These are phyloP conservation scores for Enterocytospora artemiae DNA, from an alignment of 371 early-diverging fungal genomes.

Conservation along the genomic window DNA sequence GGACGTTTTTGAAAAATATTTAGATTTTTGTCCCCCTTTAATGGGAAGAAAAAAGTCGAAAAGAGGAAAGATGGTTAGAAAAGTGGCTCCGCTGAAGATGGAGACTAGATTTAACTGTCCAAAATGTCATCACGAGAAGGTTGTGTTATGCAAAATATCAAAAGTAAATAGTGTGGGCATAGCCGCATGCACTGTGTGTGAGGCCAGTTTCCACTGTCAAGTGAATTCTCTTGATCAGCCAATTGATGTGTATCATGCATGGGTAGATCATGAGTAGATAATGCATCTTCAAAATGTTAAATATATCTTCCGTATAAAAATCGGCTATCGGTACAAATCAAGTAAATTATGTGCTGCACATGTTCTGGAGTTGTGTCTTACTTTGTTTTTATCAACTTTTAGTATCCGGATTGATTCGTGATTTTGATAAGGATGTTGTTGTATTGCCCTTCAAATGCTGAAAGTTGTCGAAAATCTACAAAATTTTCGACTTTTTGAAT, in stretches of 20 bases:
- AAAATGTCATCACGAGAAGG: constrained; percentile 45
- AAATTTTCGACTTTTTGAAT: constrained; percentile 15
- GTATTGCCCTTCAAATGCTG: background rate
- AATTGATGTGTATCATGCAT: constrained; percentile 48
- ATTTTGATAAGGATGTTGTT: too few species aligned
- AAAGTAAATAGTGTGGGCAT: background rate
- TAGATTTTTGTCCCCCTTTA: background rate
- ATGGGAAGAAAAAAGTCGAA: constrained; percentile 40
- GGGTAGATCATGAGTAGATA: constrained; percentile 36
- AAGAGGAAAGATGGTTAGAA: constrained; percentile 25
- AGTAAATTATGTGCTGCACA: too few species aligned
- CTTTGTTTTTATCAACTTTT: too few species aligned
- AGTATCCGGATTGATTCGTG: too few species aligned
- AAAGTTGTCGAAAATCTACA: background rate
- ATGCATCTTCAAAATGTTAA: background rate
- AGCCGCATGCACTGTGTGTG: constrained; percentile 39
- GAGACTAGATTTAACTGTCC: constrained; percentile 52
- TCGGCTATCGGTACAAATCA: too few species aligned
- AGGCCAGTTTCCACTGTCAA: constrained; percentile 38
- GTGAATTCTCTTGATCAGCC: constrained; percentile 36
- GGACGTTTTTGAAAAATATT: background rate
- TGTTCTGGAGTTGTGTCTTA: too few species aligned
- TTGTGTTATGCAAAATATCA: constrained; percentile 44
- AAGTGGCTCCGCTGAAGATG: constrained; percentile 4
- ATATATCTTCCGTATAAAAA: too few species aligned